Percentiles rank a stretch among this genome's conserved stretches.
phyloP scores from a whole-genome alignment of 2,329 filamentous ascomycete species.

The Verticillium klebahnii region DNA sequence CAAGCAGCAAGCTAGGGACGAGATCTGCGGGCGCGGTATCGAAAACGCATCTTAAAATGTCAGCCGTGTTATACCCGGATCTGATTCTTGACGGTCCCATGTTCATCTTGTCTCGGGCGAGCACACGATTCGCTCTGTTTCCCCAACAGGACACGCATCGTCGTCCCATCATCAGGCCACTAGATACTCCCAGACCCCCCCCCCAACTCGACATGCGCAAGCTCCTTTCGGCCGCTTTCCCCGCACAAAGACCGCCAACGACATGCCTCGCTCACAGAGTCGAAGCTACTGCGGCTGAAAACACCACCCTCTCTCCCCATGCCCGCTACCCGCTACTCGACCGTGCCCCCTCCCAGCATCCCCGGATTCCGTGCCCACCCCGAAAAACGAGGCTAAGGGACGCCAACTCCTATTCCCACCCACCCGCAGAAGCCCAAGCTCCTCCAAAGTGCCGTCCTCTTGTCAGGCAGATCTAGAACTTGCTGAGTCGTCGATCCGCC shows the following conservation, averaged over 20 bases:
- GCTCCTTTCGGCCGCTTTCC: neutral
- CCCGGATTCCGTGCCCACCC: neutral
- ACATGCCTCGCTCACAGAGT: neutral
- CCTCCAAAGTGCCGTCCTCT: neutral
- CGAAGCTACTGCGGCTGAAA: neutral
- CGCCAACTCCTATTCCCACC: neutral
- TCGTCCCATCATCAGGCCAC: neutral
- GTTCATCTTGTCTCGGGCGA: neutral
- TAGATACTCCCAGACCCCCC: neutral
- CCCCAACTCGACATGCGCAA: neutral
- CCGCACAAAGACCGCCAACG: neutral
- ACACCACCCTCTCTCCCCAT: neutral
- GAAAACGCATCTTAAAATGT: neutral
- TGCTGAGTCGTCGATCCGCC: neutral
- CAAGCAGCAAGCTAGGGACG: neutral
- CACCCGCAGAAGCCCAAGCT: neutral
- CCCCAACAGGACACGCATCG: neutral
- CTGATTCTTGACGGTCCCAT: neutral
- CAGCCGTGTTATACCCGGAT: neutral
- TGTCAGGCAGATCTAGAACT: neutral
- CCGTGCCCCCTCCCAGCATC: neutral
- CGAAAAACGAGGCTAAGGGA: neutral
- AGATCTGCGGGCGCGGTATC: neutral
- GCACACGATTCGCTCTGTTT: neutral
- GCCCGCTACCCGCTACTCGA: neutral